Conservation (phyloP, 352 stramenopile genomes). For the Stephanocyclus meneghinianus region DNA sequence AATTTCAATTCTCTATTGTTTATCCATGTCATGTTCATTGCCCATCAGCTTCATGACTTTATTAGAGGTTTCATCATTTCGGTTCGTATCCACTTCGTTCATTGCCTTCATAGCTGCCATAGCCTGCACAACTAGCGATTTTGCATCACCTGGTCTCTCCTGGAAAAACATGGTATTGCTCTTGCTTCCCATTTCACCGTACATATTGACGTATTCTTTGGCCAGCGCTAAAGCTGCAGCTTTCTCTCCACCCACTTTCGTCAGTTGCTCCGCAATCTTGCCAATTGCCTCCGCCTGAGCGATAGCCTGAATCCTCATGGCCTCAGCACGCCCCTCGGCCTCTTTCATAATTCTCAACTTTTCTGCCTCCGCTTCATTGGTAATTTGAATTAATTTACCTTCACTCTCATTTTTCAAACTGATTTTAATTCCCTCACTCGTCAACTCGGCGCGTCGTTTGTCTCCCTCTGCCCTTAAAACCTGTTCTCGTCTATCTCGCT, state of each 20-base stretch:
- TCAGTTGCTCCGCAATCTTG: constrained; percentile 76
- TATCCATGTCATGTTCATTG: not conserved
- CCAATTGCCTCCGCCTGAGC: constrained; percentile 83
- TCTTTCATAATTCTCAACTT: constrained; percentile 82
- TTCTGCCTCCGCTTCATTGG: constrained; percentile 84
- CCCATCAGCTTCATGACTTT: not conserved
- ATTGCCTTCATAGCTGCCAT: constrained; percentile 73
- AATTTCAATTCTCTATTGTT: too few relatives aligned
- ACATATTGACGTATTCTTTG: constrained; percentile 86
- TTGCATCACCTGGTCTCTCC: constrained; percentile 83
- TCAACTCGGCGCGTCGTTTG: constrained; percentile 83
- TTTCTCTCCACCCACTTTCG: constrained; percentile 70
- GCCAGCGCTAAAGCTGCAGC: constrained; percentile 83
- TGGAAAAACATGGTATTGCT: constrained; percentile 89
- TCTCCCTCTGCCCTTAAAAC: constrained; percentile 86
- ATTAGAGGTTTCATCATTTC: not conserved
- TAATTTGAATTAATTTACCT: constrained; percentile 84
- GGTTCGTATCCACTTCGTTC: constrained; percentile 17
- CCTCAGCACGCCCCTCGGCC: constrained; percentile 82
- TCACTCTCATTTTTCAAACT: constrained; percentile 87
- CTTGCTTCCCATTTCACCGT: constrained; percentile 86
- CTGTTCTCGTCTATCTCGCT: constrained; percentile 83
- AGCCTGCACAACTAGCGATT: constrained; percentile 74
- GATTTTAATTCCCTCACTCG: constrained; percentile 86
- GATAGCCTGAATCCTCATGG: constrained; percentile 74